Conservation (phyloP, 2,329 filamentous ascomycete genomes). For the Microsporum audouinii region DNA sequence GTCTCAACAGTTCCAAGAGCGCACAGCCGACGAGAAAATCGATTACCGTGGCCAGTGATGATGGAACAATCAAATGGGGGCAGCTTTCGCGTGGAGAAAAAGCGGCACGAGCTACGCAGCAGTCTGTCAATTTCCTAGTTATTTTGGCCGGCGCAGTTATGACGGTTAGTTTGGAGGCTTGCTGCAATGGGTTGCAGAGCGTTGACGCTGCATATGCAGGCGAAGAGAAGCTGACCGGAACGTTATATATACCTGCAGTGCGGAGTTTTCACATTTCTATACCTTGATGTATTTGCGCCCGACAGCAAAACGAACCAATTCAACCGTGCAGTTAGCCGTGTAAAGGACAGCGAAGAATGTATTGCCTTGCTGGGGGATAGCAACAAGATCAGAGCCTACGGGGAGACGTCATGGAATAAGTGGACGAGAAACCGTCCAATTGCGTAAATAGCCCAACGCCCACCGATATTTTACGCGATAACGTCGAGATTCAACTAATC, state of each 20-base stretch:
- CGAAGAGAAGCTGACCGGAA: background rate
- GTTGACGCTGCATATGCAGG: background rate
- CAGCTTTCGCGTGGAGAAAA: conserved; percentile 68
- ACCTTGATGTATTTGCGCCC: conserved; percentile 69
- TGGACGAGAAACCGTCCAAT: conserved; percentile 58
- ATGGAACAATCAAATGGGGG: conserved; percentile 69
- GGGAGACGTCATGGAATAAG: conserved; percentile 68
- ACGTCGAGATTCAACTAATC: background rate
- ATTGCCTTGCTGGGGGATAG: conserved; percentile 61
- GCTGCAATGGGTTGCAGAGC: too few relatives aligned
- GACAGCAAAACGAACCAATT: conserved; percentile 81
- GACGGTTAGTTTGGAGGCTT: conserved; percentile 46
- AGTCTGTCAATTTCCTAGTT: conserved; percentile 76
- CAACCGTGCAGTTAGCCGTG: conserved; percentile 70
- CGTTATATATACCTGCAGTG: conserved; percentile 43
- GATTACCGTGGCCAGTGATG: conserved; percentile 77
- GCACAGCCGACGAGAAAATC: conserved; percentile 48
- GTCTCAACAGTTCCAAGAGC: conserved; percentile 23
- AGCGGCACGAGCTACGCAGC: conserved; percentile 72
- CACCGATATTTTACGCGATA: background rate
- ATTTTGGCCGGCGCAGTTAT: conserved; percentile 62
- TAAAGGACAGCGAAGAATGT: conserved; percentile 62
- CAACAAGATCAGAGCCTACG: conserved; percentile 66
- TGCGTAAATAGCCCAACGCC: conserved; percentile 25
- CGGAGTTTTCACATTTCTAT: conserved; percentile 67